Evolutionary conservation across 1,284 basidiomycete genomes (phyloP), one percentile per base, ranked within the genome.

Genomic region (Papiliotrema flavescens): DNA sequence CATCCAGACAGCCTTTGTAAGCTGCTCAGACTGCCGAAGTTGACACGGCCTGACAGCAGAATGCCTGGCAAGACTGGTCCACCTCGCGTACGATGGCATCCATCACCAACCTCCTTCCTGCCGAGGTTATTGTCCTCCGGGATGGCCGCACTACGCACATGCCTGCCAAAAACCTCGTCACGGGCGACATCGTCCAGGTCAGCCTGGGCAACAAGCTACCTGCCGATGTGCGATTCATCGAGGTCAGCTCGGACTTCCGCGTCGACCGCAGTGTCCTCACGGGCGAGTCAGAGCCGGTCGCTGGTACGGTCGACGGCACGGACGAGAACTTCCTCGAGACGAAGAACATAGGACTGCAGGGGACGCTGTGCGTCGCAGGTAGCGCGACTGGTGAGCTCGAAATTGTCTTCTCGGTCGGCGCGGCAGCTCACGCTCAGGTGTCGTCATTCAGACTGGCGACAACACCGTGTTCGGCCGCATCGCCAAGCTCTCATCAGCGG

Each of bases 211-310:
- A 70, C 57, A 72, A 70, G 56, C 68, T 79, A 34, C 82, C 84
- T 0, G 77, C 79, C 11, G 80, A 81, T 51, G 71, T 85, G 32
- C 80, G 80, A 66, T 70, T 85, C 50, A 77, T 84, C 35, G 65
- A 75, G 20, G 66, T 74, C 15, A 79, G 78, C 17, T 74, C 76
- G 6, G 84, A 86, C 60, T 71, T 84, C 51, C 80, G 80, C 47
- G 81, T 86, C 50, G 85, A 86, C 63, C 80, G 84, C 28, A 80
- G 83, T 2, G 80, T 86, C n/a, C 76, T 86, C 39, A 87, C 85
- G 0, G 85, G 85, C 35, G 81, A 83, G 73, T 67, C 75, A 22
- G 81, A 85, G 51, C 81, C 83, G 62, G 77, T 86, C 35, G 67
- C 79, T 0, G 83, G 78, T 0, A 76, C 78, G 1, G 67, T 83